Evolutionary conservation across 495 filamentous ascomycete species (phyloP).

Genomic region (Tuber brumale): DNA sequence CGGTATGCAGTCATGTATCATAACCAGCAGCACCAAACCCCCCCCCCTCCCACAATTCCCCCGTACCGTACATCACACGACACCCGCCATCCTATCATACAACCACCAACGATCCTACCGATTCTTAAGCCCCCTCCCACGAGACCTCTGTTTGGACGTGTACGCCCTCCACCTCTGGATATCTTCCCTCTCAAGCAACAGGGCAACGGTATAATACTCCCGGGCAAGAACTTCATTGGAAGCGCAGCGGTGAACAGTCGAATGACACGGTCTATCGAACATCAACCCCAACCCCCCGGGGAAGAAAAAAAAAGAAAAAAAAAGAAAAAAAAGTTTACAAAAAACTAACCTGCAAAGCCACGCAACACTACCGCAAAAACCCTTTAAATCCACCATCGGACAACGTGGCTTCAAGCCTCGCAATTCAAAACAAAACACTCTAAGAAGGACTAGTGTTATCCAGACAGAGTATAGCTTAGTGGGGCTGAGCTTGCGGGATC

Average conservation of each 20-base stretch:
- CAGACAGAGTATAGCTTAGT: too few relatives aligned
- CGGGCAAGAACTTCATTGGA: slow-evolving; percentile 73
- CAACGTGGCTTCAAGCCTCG: too few relatives aligned
- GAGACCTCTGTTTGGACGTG: slow-evolving; percentile 43
- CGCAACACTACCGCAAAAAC: too few relatives aligned
- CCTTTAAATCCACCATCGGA: too few relatives aligned
- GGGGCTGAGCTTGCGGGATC: too few relatives aligned
- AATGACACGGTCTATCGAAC: slow-evolving; percentile 60
- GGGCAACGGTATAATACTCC: slow-evolving; percentile 66
- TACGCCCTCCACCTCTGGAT: slow-evolving; percentile 58
- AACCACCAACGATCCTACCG: slow-evolving; percentile 25
- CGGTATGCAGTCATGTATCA: neutral
- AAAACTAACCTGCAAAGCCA: slow-evolving; percentile 65
- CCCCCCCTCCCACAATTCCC: neutral
- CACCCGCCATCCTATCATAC: neutral
- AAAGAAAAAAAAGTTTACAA: too few relatives aligned
- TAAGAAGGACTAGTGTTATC: too few relatives aligned
- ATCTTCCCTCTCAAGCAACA: slow-evolving; percentile 63
- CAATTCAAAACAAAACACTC: too few relatives aligned
- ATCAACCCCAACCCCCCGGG: neutral
- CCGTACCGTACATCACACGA: neutral
- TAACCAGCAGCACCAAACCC: neutral
- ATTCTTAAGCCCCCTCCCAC: slow-evolving; percentile 48
- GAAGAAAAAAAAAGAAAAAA: too few relatives aligned
- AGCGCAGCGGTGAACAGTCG: slow-evolving; percentile 71